Evolutionary conservation across 768 basidiomycete species (phyloP).

Genomic region (Mycena rosella): DNA sequence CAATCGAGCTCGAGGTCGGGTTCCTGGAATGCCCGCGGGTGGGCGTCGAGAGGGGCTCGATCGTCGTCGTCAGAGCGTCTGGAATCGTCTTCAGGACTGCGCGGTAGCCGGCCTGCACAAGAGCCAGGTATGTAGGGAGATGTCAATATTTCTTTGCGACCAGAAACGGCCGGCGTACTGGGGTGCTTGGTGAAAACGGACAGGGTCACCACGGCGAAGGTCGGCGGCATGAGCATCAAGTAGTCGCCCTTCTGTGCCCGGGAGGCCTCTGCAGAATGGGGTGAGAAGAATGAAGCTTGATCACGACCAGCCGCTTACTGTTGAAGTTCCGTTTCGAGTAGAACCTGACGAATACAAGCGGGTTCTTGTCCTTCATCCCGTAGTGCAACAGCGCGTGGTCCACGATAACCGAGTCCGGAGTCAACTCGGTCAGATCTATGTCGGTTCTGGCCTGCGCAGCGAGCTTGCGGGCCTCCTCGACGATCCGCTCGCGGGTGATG

Average conservation of each 20-base stretch:
- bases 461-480: constrained; percentile 46
- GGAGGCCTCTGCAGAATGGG: too few species aligned
- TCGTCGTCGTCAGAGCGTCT: constrained; percentile 35
- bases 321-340: constrained; percentile 76
- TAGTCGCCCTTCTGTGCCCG: too few species aligned
- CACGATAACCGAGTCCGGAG: constrained; percentile 66
- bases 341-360: constrained; percentile 76
- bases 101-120: too few species aligned
- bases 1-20: constrained; percentile 45
- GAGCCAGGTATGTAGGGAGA: too few species aligned
- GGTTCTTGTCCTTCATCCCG: constrained; percentile 79
- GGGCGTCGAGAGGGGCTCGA: constrained; percentile 50
- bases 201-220: constrained; percentile 77
- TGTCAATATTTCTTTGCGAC: too few species aligned
- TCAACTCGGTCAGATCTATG: constrained; percentile 33
- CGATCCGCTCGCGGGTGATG: constrained; percentile 60
- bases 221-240: constrained; percentile 72
- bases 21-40: constrained; percentile 38
- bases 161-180: constrained; percentile 44
- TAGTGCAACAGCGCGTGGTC: constrained; percentile 76
- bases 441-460: constrained; percentile 42
- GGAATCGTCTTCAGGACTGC: constrained; percentile 49
- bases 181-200: constrained; percentile 78
- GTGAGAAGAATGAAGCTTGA: constrained; percentile 46
- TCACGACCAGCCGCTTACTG: constrained; percentile 49